These are phyloP conservation scores for Fusarium compactum DNA, from an alignment of 2,329 filamentous ascomycete species.

Conservation along the genomic window DNA sequence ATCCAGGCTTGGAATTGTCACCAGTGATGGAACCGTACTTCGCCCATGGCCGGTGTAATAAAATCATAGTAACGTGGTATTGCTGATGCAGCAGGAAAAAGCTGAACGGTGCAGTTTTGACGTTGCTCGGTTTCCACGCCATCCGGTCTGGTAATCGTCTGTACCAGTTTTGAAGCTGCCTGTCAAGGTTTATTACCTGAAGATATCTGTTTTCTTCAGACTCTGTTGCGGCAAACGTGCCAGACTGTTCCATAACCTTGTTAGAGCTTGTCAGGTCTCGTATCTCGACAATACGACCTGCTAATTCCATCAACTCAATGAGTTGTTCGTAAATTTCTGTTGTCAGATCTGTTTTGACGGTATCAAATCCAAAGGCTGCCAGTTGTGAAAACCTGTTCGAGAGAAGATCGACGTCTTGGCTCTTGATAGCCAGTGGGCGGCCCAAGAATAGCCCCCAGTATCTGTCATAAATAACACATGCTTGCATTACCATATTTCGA, in stretches of 20 bases:
- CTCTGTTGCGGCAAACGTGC: conserved; percentile 48
- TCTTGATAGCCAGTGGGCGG: conserved; percentile 66
- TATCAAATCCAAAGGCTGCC: conserved; percentile 49
- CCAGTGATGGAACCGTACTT: conserved; percentile 59
- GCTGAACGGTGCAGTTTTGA: conserved; percentile 61
- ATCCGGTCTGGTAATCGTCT: conserved; percentile 61
- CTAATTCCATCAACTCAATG: conserved; percentile 67
- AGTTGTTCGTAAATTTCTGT: conserved; percentile 63
- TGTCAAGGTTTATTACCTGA: conserved; percentile 63
- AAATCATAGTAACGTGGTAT: conserved; percentile 65
- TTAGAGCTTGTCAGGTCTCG: conserved; percentile 53
- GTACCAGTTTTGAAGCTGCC: conserved; percentile 67
- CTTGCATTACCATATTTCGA: conserved; percentile 63
- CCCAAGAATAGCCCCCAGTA: conserved; percentile 68
- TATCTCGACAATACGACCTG: conserved; percentile 63
- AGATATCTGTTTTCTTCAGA: conserved; percentile 62
- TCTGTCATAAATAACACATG: conserved; percentile 66
- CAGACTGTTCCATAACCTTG: conserved; percentile 48
- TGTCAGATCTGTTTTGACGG: conserved; percentile 29
- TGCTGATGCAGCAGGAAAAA: conserved; percentile 69
- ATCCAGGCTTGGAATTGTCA: conserved; percentile 49
- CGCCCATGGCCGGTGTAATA: conserved; percentile 66
- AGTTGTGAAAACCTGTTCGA: conserved; percentile 60
- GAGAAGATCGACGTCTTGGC: conserved; percentile 62
- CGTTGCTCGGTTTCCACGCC: conserved; percentile 64